phyloP scores from a whole-genome alignment of 192 early-diverging fungal genomes.

The Paraglomus occultum region DNA sequence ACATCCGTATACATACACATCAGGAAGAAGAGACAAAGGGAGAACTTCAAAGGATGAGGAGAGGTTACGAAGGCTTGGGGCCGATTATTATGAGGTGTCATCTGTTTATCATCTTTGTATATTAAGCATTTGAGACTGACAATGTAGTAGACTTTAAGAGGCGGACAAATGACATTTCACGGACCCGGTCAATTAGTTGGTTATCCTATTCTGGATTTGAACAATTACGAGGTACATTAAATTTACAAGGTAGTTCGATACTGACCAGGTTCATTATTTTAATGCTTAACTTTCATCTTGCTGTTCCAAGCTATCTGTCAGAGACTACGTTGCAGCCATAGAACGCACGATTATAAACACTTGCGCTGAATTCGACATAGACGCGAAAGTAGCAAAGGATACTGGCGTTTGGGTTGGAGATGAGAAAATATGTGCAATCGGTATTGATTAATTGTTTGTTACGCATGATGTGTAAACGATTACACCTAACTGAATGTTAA shows the following conservation, averaged over 20 bases:
- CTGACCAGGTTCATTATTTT: neutral
- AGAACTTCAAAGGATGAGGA: slow-evolving; percentile 38
- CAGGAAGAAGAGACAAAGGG: slow-evolving; percentile 79
- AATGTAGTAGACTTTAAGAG: slow-evolving; percentile 65
- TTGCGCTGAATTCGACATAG: slow-evolving; percentile 62
- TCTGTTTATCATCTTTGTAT: neutral
- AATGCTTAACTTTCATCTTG: neutral
- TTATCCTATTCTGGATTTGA: slow-evolving; percentile 87
- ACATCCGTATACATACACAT: slow-evolving; percentile 91
- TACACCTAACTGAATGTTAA: neutral
- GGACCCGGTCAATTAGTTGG: slow-evolving; percentile 96
- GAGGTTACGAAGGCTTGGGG: slow-evolving; percentile 62
- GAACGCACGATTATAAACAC: slow-evolving; percentile 77
- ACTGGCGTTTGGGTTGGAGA: slow-evolving; percentile 92
- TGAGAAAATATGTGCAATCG: slow-evolving; percentile 92
- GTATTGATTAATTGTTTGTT: slow-evolving; percentile 40
- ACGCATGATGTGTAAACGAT: too few species aligned
- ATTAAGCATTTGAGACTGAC: slow-evolving; percentile 6
- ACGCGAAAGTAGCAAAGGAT: slow-evolving; percentile 63
- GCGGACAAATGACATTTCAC: slow-evolving; percentile 96
- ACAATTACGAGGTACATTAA: slow-evolving; percentile 57
- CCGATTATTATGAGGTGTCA: slow-evolving; percentile 63
- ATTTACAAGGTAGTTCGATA: neutral
- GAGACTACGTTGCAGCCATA: slow-evolving; percentile 75
- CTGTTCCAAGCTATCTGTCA: slow-evolving; percentile 54